A percentile compares a stretch with the other conserved stretches of the same genome.
Evolutionary conservation across 2,329 filamentous ascomycete genomes (phyloP).

Genomic region (Herpotrichia juniperi): DNA sequence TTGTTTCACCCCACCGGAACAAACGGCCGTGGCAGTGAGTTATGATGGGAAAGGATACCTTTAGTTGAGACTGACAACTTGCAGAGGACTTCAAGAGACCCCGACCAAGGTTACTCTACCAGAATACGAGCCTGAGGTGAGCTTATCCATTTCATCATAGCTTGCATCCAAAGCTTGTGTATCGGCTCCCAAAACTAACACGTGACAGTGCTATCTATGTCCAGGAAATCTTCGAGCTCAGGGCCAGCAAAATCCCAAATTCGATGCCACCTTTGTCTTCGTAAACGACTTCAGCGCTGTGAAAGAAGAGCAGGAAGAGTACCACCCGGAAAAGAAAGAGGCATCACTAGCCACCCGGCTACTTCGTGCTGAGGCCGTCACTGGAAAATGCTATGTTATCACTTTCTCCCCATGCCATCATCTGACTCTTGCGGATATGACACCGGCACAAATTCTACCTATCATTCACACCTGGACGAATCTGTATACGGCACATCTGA

Average conservation of each 20-base stretch:
- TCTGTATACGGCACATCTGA: conserved; percentile 83
- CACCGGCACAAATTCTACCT: conserved; percentile 75
- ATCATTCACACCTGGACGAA: conserved; percentile 90
- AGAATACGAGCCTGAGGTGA: conserved; percentile 73
- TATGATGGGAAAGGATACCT: neutral
- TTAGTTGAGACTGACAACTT: conserved; percentile 5
- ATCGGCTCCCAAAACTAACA: conserved; percentile 27
- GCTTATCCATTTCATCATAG: conserved; percentile 13
- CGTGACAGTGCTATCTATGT: conserved; percentile 83
- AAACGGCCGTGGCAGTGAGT: conserved; percentile 97
- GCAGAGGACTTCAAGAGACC: conserved; percentile 55
- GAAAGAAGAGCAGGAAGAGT: conserved; percentile 88
- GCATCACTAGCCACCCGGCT: conserved; percentile 72
- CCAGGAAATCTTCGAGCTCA: conserved; percentile 88
- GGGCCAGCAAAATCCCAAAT: conserved; percentile 85
- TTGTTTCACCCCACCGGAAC: conserved; percentile 94
- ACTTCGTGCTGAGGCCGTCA: conserved; percentile 83
- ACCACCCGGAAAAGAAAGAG: conserved; percentile 60
- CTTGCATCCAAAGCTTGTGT: too few relatives aligned
- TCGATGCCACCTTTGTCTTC: conserved; percentile 88
- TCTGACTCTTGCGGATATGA: conserved; percentile 89
- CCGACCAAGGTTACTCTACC: conserved; percentile 62
- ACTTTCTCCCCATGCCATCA: conserved; percentile 93
- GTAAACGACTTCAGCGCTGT: conserved; percentile 98
- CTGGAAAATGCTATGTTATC: conserved; percentile 94